Evolutionary conservation across 2,329 filamentous ascomycete genomes (phyloP).

Genomic region (Botrytis medusae): DNA sequence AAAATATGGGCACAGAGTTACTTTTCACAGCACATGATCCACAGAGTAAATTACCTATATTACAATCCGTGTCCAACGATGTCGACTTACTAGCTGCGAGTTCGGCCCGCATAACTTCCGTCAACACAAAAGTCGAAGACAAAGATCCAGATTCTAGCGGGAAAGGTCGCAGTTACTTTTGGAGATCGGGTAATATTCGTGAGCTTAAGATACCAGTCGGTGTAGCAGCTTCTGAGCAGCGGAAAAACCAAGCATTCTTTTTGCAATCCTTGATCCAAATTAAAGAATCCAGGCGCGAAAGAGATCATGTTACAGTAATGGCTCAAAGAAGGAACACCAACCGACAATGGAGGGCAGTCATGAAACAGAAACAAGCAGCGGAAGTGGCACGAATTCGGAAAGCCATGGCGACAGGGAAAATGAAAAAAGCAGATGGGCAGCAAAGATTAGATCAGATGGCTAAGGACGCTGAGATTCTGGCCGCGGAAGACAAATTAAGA

Average conservation of each 20-base stretch:
- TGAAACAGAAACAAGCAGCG: slow-evolving; percentile 25
- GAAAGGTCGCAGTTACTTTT: slow-evolving; percentile 10
- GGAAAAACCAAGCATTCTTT: slow-evolving; percentile 53
- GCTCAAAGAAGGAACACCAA: slow-evolving; percentile 42
- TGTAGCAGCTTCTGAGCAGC: slow-evolving; percentile 35
- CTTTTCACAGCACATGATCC: slow-evolving; percentile 60
- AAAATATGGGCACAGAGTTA: slow-evolving; percentile 80
- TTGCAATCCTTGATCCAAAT: slow-evolving; percentile 64
- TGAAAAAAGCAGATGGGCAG: slow-evolving; percentile 17
- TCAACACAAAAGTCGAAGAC: slow-evolving; percentile 35
- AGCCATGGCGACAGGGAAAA: slow-evolving; percentile 24
- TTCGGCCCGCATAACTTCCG: slow-evolving; percentile 67
- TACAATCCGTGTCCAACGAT: slow-evolving; percentile 54
- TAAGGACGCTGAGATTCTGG: slow-evolving; percentile 24
- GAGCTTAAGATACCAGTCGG: slow-evolving; percentile 29
- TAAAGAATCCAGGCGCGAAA: slow-evolving; percentile 64
- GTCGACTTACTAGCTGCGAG: slow-evolving; percentile 73
- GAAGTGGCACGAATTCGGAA: slow-evolving; percentile 29
- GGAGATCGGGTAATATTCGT: slow-evolving; percentile 13
- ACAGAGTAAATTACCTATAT: slow-evolving; percentile 45
- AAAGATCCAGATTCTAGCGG: slow-evolving; percentile 17
- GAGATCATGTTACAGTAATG: slow-evolving; percentile 63
- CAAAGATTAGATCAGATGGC: slow-evolving; percentile 31
- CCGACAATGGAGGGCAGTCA: slow-evolving; percentile 28
- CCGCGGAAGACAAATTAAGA: slow-evolving; percentile 14